Evolutionary conservation across 192 early-diverging fungal genomes (phyloP).

Genomic region (Coemansia sp.): DNA sequence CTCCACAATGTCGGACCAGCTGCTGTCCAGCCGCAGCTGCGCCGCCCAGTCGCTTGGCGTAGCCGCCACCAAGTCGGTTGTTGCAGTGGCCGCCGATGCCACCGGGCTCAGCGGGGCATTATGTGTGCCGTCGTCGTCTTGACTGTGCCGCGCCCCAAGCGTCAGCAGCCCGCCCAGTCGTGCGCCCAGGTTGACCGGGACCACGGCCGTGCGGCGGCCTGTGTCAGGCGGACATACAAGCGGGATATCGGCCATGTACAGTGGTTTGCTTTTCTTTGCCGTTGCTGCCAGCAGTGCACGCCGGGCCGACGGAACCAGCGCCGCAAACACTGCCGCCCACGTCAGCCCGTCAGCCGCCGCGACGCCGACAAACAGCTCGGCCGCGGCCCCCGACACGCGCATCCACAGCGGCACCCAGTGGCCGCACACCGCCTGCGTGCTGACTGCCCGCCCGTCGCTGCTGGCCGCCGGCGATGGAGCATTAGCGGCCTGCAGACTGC

Average conservation of each 20-base stretch:
- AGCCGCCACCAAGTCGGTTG: neutral
- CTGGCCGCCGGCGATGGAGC: neutral
- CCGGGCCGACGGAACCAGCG: neutral
- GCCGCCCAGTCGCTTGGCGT: neutral
- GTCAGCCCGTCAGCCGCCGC: neutral
- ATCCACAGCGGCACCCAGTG: slow-evolving; percentile 39
- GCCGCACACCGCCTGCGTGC: slow-evolving; percentile 5
- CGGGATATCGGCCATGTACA: neutral
- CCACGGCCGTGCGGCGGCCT: neutral
- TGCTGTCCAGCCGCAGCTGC: slow-evolving; percentile 5
- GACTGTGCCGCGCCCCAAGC: slow-evolving; percentile 1
- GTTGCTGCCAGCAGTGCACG: neutral
- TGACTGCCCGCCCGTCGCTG: neutral
- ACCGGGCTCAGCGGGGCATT: no score
- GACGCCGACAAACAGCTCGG: slow-evolving; percentile 10
- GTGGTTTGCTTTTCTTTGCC: neutral
- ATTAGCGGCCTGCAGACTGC: slow-evolving; percentile 9
- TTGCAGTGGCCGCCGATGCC: neutral
- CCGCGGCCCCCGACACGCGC: slow-evolving; percentile 5
- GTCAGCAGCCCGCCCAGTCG: slow-evolving; percentile 37
- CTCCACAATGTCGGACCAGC: slow-evolving; percentile 24
- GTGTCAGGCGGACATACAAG: neutral
- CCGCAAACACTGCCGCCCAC: slow-evolving; percentile 5
- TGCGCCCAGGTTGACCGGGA: slow-evolving; percentile 22
- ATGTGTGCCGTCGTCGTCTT: no score